Base-by-base conservation (phyloP, 2,329 filamentous ascomycete genomes). In the Aureobasidium pullulans region DNA sequence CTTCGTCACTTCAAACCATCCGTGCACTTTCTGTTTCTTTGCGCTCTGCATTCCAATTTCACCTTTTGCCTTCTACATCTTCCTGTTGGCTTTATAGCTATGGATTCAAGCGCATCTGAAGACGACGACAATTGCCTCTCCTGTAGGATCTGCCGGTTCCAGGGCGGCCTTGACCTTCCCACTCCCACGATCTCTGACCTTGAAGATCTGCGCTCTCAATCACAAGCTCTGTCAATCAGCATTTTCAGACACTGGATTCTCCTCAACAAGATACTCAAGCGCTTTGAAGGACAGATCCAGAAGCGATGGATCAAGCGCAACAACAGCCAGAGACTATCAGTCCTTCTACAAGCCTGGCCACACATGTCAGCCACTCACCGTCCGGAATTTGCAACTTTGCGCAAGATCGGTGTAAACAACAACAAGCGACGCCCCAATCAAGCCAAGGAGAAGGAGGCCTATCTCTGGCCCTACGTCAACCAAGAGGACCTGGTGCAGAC, bases 271-370 rank as follows among this genome's bases (percentile, higher is more conserved):
- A 79, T 82, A 5, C 58, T 84, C 2, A 68, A 76, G 42, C 75
- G 80, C 4, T 78, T 83, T 50, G 80, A 85, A 64, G 68, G 67
- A 0, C 76, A 73, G 0, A 76, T 85, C 10, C 75, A 76, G 57
- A 81, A 76, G 62, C 75, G 81, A 40, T 86, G 81, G 82, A 61
- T 64, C 2, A 84, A 84, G 64, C 83, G 82, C 68, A 76, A 72
- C 1, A 72, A 71, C 10, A 50, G 69, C 13, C 77, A 84, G 66
- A 71, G 77, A 15, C 70, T 72, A 9, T 71, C 75, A 3, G 70
- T 83, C 3, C 67, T 85, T 2, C 65, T 79, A 1, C 64, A 69
- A n/a, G 72, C 70, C 1, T 82, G 78, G 78, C 80, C 80, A 0
- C 68, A 70, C 19, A 83, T 85, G 74, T 64, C 80, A 0, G 47